Percentiles rank a stretch among this genome's conserved stretches.
These are phyloP conservation scores for Kwoniella sp. DNA, from an alignment of 768 basidiomycete species.

Conservation along the genomic window DNA sequence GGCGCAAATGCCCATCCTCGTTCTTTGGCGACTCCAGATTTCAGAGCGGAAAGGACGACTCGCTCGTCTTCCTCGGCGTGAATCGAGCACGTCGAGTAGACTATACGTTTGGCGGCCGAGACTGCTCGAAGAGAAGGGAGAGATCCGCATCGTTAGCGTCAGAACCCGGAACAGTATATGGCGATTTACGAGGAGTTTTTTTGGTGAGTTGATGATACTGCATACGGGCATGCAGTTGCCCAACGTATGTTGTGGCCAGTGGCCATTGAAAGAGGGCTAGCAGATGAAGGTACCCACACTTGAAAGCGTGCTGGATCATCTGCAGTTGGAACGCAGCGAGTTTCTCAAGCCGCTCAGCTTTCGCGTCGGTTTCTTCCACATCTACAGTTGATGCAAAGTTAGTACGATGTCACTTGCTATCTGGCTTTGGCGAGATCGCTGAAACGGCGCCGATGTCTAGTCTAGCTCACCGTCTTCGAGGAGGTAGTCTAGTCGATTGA, in stretches of 20 bases:
- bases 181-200: no score
- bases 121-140: no score
- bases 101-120: constrained; percentile 74
- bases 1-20: constrained; percentile 72
- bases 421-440: not conserved
- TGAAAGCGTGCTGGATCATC: constrained; percentile 94
- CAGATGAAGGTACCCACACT: constrained; percentile 63
- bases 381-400: constrained; percentile 59
- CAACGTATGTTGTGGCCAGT: not conserved
- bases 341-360: constrained; percentile 74
- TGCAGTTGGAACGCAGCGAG: constrained; percentile 83
- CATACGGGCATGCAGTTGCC: not conserved
- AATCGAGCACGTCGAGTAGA: constrained; percentile 97
- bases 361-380: constrained; percentile 60
- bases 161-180: no score
- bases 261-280: not conserved
- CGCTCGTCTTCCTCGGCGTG: constrained; percentile 90
- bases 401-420: constrained; percentile 18
- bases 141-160: constrained; percentile 4
- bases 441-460: not conserved
- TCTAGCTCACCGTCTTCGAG: constrained; percentile 67
- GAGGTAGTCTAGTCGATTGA: constrained; percentile 84
- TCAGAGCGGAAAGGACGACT: constrained; percentile 75
- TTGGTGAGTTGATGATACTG: no score
- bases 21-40: constrained; percentile 67